Evolutionary conservation across 2,329 filamentous ascomycete species (phyloP).

Genomic region (Pyrenophora tritici-repentis): DNA sequence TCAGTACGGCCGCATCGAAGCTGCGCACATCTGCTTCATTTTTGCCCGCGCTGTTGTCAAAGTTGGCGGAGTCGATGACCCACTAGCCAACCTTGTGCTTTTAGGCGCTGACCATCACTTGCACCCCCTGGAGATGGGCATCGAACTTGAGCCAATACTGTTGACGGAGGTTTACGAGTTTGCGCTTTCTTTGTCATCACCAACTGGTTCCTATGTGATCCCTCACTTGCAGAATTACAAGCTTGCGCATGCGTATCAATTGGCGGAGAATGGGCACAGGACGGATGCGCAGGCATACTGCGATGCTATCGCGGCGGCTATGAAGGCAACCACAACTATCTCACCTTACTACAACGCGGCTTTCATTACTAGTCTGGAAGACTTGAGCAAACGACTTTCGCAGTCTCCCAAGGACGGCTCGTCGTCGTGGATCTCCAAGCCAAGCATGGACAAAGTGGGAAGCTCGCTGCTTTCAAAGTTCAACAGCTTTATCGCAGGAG

Average conservation of each 20-base stretch:
- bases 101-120: constrained; percentile 82
- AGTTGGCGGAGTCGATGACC: constrained; percentile 84
- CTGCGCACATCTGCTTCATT: constrained; percentile 91
- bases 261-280: constrained; percentile 82
- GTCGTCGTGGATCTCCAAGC: constrained; percentile 90
- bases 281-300: constrained; percentile 90
- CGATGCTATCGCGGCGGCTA: constrained; percentile 75
- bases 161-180: constrained; percentile 98
- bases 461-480: constrained; percentile 90
- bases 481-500: constrained; percentile 93
- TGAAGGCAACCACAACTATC: constrained; percentile 78
- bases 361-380: constrained; percentile 77
- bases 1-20: constrained; percentile 85
- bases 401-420: constrained; percentile 82
- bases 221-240: constrained; percentile 92
- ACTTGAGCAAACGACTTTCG: constrained; percentile 80
- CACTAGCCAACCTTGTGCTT: constrained; percentile 76
- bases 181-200: constrained; percentile 72
- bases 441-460: constrained; percentile 94
- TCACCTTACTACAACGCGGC: constrained; percentile 84
- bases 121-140: constrained; percentile 71
- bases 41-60: constrained; percentile 74
- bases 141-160: constrained; percentile 83
- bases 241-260: constrained; percentile 78
- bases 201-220: constrained; percentile 58